These are phyloP conservation scores for Heritiera fomes DNA, from an alignment of 345 rosid species.

Conservation along the genomic window DNA sequence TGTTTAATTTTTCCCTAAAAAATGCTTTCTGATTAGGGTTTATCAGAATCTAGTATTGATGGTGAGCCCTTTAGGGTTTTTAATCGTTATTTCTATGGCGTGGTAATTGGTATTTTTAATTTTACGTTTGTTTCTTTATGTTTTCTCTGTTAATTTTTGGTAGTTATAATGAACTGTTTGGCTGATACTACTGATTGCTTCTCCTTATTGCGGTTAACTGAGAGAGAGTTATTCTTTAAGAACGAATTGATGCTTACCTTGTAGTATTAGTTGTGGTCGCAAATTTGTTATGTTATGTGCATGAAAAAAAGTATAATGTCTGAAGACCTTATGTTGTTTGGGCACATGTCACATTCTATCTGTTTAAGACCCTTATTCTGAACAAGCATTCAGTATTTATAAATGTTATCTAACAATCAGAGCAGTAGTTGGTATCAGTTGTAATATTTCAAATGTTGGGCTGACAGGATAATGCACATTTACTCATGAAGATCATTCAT, in stretches of 20 bases:
- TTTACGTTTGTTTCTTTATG: not conserved
- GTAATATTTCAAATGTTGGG: not conserved
- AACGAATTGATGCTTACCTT: not conserved
- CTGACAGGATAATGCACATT: not conserved
- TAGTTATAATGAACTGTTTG: not conserved
- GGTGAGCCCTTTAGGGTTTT: slow-evolving; percentile 38
- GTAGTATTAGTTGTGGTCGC: not conserved
- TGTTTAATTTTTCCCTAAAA: not conserved
- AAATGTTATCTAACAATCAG: not conserved
- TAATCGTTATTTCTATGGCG: not conserved
- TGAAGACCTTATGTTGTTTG: not conserved
- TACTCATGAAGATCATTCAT: not conserved
- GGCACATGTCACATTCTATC: not conserved
- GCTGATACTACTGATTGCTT: slow-evolving; percentile 5
- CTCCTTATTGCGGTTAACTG: not conserved
- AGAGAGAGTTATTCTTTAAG: not conserved
- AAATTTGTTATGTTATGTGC: not conserved
- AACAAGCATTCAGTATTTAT: not conserved
- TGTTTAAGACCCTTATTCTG: not conserved
- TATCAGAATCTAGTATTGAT: not conserved
- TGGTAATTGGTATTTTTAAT: not conserved
- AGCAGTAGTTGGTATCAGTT: not conserved
- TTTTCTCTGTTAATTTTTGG: not conserved
- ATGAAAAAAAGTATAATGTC: not conserved
- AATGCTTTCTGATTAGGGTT: slow-evolving; percentile 8